Evolutionary conservation across 2,329 filamentous ascomycete species (phyloP).

Genomic region (Botrytis medusae): DNA sequence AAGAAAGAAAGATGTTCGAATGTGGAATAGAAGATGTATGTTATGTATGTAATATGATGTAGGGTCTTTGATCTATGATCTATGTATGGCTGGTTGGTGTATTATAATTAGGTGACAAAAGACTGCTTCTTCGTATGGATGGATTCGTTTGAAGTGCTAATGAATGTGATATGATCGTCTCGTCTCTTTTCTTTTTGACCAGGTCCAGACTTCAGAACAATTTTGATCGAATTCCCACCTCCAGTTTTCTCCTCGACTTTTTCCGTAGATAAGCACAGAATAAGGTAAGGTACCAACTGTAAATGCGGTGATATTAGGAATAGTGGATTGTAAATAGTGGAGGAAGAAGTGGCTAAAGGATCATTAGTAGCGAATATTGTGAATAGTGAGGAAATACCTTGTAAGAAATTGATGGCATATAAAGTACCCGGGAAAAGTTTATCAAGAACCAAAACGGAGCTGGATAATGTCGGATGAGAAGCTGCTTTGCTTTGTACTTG

Average conservation of each 20-base stretch:
- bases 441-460: neutral
- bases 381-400: neutral
- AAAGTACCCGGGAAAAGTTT: neutral
- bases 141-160: neutral
- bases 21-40: neutral
- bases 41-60: neutral
- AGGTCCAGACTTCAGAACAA: slow-evolving; percentile 9
- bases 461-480: no score
- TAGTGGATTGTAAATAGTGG: slow-evolving; percentile 1
- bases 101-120: neutral
- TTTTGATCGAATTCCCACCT: neutral
- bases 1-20: neutral
- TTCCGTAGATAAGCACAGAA: slow-evolving; percentile 11
- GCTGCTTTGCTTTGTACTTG: neutral
- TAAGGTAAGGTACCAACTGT: slow-evolving; percentile 14
- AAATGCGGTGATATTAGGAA: slow-evolving; percentile 7
- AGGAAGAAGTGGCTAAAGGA: neutral
- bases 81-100: neutral
- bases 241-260: slow-evolving; percentile 1
- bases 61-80: neutral
- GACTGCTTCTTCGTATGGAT: neutral
- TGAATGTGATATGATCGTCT: neutral
- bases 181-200: neutral
- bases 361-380: neutral
- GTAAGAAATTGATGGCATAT: neutral